Evolutionary conservation across 208 protist species (phyloP), one percentile per base, ranked within the genome.

Genomic region (Leishmania lainsoni): DNA sequence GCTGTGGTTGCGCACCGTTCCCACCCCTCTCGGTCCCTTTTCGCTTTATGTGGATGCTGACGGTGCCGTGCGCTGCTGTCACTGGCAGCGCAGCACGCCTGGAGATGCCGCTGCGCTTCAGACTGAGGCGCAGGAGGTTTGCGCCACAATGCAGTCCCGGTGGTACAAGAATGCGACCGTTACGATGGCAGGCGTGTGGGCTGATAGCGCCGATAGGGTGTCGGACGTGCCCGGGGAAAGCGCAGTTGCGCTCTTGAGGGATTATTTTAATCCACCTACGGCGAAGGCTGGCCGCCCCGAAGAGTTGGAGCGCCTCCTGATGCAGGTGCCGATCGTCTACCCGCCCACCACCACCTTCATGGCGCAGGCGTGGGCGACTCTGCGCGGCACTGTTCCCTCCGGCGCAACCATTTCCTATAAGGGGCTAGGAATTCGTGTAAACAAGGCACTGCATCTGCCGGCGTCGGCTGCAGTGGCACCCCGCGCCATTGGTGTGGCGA

Each of bases 401-500:
- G 92, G 92, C 5, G 45, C 73, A 22, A 79, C 78, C 26, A 86
- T 85, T 16, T 92, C 88, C 26, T 96, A 96, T 79, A 85, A 86
- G 77, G 76, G 35, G 9, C 88, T 96, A 54, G 90, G 84, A 6
- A 61, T 78, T 52, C 76, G 83, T 5, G 85, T 81, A 72, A 76
- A 48, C 66, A 58, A 78, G 29, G 73, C 59, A 68, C 81, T 71
- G 51, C 17, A 52, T 68, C 56, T 42, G 17, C 45, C 68, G 42
- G 52, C 63, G 20, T 59, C 68, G 29, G 51, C 58, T 20, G 56
- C 49, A 14, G 22, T 54, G 12, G 81, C 82, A n/a, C 78, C 87
- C 58, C 89, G 93, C 0, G 93, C 90, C 1, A 89, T 96, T 16
- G 93, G 93, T 3, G 78, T 80, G 22, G 91, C 91, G 14, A 92